Evolutionary conservation across 2,329 filamentous ascomycete genomes (phyloP), one percentile per base, ranked within the genome.

Genomic region (Falciphora oryzae): DNA sequence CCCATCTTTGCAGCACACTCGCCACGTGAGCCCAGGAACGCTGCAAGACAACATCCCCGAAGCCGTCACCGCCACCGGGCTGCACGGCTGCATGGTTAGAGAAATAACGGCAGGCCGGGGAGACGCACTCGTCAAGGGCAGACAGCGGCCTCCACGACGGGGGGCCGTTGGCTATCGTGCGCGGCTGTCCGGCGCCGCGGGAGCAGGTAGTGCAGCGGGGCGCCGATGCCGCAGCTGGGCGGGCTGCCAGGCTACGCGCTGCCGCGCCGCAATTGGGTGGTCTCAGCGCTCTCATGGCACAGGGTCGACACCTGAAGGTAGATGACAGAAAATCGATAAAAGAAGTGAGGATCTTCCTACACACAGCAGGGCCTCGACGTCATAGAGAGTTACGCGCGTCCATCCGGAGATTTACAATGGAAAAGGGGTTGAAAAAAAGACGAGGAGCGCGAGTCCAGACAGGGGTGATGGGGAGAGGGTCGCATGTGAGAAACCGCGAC

Each of bases 1-100:
- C 94, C 93, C 93, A 98, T 82, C 93, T 96, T 70, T 58, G 65
- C 59, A 53, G 44, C 44, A 53, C 44, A 53, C 44, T 53, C 44
- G 44, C 44, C 44, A 53, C 44, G 44, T 53, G 44, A 53, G 44
- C 44, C 44, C 22, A 53, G 44, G 44, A 53, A 53, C 44, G 22
- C 8, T 53, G 44, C 44, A 53, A 53, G n/a, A n/a, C 44, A 22
- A 53, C 44, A 53, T 53, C 44, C 10, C 44, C 44, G 7, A n/a
- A 25, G 44, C 22, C n/a, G 44, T 4, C 38, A 44, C 35, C 44
- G 13, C 44, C 22, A 53, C 44, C 22, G n/a, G n/a, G 44, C 44
- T 53, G 44, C n/a, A 25, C 44, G 44, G 44, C 44, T 16, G 38
- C 16, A 7, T 53, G 18, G 44, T 53, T 53, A 53, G 44, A 53